Evolutionary conservation across 805 yeast genomes (phyloP).

Genomic region (Nematodospora valgi): DNA sequence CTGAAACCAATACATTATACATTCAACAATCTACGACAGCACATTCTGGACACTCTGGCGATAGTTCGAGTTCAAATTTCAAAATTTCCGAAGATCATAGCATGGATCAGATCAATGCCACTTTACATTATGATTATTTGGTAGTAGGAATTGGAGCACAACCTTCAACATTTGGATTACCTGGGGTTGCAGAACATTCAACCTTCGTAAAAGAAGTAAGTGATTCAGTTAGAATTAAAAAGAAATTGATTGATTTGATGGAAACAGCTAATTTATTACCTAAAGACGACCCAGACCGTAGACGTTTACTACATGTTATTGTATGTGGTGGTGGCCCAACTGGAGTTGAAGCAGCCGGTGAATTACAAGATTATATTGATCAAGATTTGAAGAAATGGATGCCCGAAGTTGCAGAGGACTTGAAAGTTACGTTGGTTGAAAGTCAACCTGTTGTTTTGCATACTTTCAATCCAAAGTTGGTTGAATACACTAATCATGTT

Average conservation of each 20-base stretch:
- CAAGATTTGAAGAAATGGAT: slow-evolving; percentile 88
- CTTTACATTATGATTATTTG: slow-evolving; percentile 70
- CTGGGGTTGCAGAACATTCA: slow-evolving; percentile 88
- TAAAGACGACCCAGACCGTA: slow-evolving; percentile 71
- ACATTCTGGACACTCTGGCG: slow-evolving; percentile 52
- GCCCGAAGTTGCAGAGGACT: slow-evolving; percentile 79
- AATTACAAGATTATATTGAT: slow-evolving; percentile 88
- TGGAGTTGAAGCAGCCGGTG: slow-evolving; percentile 97
- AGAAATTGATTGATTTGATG: slow-evolving; percentile 76
- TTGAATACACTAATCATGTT: slow-evolving; percentile 75
- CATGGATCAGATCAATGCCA: slow-evolving; percentile 41
- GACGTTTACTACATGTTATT: slow-evolving; percentile 78
- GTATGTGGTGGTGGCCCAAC: slow-evolving; percentile 99
- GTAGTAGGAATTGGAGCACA: slow-evolving; percentile 94
- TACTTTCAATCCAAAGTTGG: slow-evolving; percentile 66
- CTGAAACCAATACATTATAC: slow-evolving; percentile 58
- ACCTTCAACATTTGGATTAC: slow-evolving; percentile 91
- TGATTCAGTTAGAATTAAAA: slow-evolving; percentile 82
- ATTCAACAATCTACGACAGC: slow-evolving; percentile 59
- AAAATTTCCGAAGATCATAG: slow-evolving; percentile 38
- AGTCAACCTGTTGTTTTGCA: slow-evolving; percentile 85
- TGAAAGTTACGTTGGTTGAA: slow-evolving; percentile 81
- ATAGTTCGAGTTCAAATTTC: slow-evolving; percentile 41
- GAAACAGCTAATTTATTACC: slow-evolving; percentile 86
- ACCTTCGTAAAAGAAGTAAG: slow-evolving; percentile 85